Evolutionary conservation across 2,329 filamentous ascomycete genomes (phyloP), one percentile per base, ranked within the genome.

Genomic region (Colletotrichum lindemuthianum): DNA sequence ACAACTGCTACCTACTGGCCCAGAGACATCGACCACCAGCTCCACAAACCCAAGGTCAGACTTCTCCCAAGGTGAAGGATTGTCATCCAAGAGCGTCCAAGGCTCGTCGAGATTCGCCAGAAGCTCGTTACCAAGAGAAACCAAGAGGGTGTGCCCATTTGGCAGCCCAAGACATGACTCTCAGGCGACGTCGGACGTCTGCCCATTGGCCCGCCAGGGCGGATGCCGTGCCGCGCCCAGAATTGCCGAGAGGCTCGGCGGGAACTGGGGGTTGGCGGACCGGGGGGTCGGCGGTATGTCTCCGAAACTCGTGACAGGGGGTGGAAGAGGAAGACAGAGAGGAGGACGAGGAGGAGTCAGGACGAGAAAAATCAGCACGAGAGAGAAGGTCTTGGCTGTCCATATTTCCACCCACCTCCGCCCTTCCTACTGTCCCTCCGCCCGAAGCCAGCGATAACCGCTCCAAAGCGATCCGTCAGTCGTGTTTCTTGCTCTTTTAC

Each of bases 241-340:
- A 37, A 52, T 57, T 65, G 63, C 63, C 63, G 63, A 65, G 63
- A 61, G 51, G 58, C 63, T 65, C 58, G 63, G 63, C 63, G 63
- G 63, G 58, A 63, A 33, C 51, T 49, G 33, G 36, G 32, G n/a
- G 32, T 24, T 24, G 24, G 24, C 24, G 24, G 24, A 36, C 47
- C 63, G 45, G 37, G 37, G 47, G 47, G 50, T 61, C 58, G 41
- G 61, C 24, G 60, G 51, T 41, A 52, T 50, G 51, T 16, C 45
- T 51, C 51, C 51, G 58, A 65, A 65, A 52, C 48, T 56, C 45
- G 33, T 33, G 11, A 43, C 37, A 49, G 36, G 58, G 58, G 43
- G 24, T 24, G 24, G 24, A 24, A 24, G 24, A 24, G 24, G 41
- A n/a, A 24, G 16, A 45, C n/a, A 2, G 50, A 37, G 43, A 40